A percentile compares a stretch with the other conserved stretches of the same genome.
Conservation (phyloP, 2,329 filamentous ascomycete genomes). For the Ceratocystis huliohia region DNA sequence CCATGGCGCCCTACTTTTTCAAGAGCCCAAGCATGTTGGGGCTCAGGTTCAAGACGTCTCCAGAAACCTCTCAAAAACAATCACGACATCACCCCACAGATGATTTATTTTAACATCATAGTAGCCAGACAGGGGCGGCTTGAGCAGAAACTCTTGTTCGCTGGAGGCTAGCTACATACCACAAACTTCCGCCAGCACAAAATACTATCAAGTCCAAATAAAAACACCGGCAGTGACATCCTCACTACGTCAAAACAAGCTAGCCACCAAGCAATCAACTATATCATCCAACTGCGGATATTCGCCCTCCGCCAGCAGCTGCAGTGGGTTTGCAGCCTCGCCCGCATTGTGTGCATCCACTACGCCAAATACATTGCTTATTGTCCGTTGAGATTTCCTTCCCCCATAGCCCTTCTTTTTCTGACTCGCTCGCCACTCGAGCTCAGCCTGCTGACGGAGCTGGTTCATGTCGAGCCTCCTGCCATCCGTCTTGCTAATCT, state of each 20-base stretch:
- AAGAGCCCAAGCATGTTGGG: too few species aligned
- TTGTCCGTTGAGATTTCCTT: background rate
- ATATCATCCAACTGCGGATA: background rate
- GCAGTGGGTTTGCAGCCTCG: background rate
- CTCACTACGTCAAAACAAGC: background rate
- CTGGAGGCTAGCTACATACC: too few species aligned
- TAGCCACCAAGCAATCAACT: background rate
- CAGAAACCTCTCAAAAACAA: too few species aligned
- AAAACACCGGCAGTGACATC: background rate
- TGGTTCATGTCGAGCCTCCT: constrained; percentile 23
- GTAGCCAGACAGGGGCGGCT: too few species aligned
- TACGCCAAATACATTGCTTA: background rate
- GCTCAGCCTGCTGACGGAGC: background rate
- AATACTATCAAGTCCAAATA: too few species aligned
- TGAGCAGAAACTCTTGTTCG: too few species aligned
- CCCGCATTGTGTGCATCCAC: background rate
- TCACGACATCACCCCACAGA: too few species aligned
- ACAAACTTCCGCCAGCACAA: too few species aligned
- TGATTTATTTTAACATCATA: too few species aligned
- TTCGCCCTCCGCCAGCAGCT: background rate
- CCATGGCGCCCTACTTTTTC: too few species aligned
- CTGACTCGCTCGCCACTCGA: background rate
- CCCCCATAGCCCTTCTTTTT: background rate
- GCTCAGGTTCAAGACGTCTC: too few species aligned
- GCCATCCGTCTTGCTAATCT: constrained; percentile 46